Evolutionary conservation across 2,329 filamentous ascomycete species (phyloP), one percentile per base, ranked within the genome.

Genomic region (Colletotrichum australisinense): DNA sequence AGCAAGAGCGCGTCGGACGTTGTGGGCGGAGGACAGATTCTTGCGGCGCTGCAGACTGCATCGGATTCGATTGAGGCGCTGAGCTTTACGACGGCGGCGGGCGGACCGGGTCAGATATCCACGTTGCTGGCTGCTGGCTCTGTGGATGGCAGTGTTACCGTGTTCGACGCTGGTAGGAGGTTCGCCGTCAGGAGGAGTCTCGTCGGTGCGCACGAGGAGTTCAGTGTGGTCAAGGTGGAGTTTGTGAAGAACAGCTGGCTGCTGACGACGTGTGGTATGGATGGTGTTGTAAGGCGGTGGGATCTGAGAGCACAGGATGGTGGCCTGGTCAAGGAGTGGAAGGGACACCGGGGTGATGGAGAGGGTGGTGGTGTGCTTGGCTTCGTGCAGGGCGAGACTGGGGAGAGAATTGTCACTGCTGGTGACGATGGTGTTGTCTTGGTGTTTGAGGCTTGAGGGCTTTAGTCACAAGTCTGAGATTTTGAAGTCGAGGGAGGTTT

Each of bases 281-380:
- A 99, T 79, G 96, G 97, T 22, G 95, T 95, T 0, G 91, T 99
- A 24, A 88, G 94, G 78, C 88, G 95, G 73, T 99, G 97, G 97
- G 96, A 99, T 83, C 80, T 91, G 66, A 84, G 88, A n/a, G 91
- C 90, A 2, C 90, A 88, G 9, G 91, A 83, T 24, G 78, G 91
- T 65, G 95, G 94, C 0, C 84, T 97, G 65, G 85, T 94, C 28
- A 93, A 92, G 76, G 95, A 98, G 83, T 98, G 95, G 95, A 95
- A 89, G 82, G 97, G 97, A 0, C 97, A 99, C 81, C 83, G 94
- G 77, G 92, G 95, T 35, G 91, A 94, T 80, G 93, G 95, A 14
- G 94, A 97, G 84, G 93, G 95, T 26, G 96, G 95, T 42, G 96
- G 96, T 66, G 93, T 98, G 9, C 84, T 98, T 77, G 95, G 93